Evolutionary conservation across 83 land plant genomes (phyloP), one percentile per base, ranked within the genome.

Genomic region (Picea abies): DNA sequence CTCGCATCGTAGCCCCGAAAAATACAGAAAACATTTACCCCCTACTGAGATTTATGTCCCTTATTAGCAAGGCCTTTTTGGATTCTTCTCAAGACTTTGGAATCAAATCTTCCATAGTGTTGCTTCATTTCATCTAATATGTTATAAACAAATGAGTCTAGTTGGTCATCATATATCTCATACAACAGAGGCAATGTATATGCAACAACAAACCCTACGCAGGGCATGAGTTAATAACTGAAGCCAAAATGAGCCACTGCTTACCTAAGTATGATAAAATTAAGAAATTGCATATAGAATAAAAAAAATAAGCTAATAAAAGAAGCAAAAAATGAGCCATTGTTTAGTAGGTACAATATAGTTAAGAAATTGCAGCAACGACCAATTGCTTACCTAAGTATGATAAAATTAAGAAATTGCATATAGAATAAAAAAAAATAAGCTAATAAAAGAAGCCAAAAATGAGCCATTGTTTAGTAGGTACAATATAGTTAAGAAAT

Each of bases 361-460:
- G 39, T 37, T 58, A 95, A 76, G 49, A 95, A 91, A 76, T 90
- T 93, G 89, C 90, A 95, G 92, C 95, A 95, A 81, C 87, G 91
- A 15, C 95, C 92, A 63, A 90, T 85, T 20, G 10, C 94, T 89
- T 63, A 95, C 97, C 92, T 64, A 91, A 35, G 79, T 95, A 95
- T 1, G 90, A 10, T 37, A 93, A 87, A 52, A 92, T 91, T 60
- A 95, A 77, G 32, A 95, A 90, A 76, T 89, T 93, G 89, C 35
- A 32, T 32, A 32, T 1, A 32, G 35, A 29, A 37, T 39, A 17
- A 70, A 29, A 35, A 22, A n/a, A 73, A 35, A 9, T 22, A 41
- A 39, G 10, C 2, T 72, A 72, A 41, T 72, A 11, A 72, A 5
- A 37, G 75, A 37, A 70, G 0, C 47, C n/a, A 7, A 70, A 5